A percentile compares a stretch with the other conserved stretches of the same genome.
These are phyloP conservation scores for Amanita pallidorosea DNA, from an alignment of 768 basidiomycete species.

Conservation along the genomic window DNA sequence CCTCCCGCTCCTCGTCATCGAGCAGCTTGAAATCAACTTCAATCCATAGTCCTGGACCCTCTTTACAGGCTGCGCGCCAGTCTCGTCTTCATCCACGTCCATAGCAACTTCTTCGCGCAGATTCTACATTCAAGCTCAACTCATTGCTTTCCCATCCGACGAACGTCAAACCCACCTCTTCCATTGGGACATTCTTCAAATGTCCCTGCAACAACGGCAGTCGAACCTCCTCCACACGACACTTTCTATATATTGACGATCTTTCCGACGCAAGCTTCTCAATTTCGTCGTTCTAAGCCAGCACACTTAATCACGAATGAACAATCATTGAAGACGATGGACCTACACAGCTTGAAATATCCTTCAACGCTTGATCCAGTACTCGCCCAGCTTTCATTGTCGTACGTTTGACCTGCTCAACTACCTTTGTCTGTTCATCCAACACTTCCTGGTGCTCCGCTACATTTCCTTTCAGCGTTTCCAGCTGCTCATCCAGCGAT, in stretches of 20 bases:
- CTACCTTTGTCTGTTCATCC: slow-evolving; percentile 61
- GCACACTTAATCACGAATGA: slow-evolving; percentile 1
- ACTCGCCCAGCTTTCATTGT: slow-evolving; percentile 60
- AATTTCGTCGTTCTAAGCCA: slow-evolving; percentile 58
- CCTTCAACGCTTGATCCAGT: slow-evolving; percentile 83
- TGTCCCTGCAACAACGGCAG: slow-evolving; percentile 69
- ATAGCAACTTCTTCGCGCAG: slow-evolving; percentile 80
- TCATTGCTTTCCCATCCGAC: not conserved
- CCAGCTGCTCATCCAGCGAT: slow-evolving; percentile 43
- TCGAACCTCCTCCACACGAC: slow-evolving; percentile 85
- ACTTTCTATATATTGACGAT: slow-evolving; percentile 81
- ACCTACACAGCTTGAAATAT: slow-evolving; percentile 70
- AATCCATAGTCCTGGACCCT: slow-evolving; percentile 77
- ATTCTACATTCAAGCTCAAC: slow-evolving; percentile 33
- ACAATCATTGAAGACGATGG: not conserved
- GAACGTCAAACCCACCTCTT: slow-evolving; percentile 52
- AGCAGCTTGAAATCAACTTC: slow-evolving; percentile 77
- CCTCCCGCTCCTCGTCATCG: slow-evolving; percentile 66
- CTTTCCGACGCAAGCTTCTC: slow-evolving; percentile 81
- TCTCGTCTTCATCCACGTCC: slow-evolving; percentile 87
- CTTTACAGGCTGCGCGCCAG: slow-evolving; percentile 64
- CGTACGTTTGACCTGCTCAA: slow-evolving; percentile 69
- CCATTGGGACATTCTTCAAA: slow-evolving; percentile 85
- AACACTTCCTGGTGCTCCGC: slow-evolving; percentile 47
- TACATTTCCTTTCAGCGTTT: slow-evolving; percentile 50